Conservation (phyloP, 768 basidiomycete species). For the Dioszegia hungarica region DNA sequence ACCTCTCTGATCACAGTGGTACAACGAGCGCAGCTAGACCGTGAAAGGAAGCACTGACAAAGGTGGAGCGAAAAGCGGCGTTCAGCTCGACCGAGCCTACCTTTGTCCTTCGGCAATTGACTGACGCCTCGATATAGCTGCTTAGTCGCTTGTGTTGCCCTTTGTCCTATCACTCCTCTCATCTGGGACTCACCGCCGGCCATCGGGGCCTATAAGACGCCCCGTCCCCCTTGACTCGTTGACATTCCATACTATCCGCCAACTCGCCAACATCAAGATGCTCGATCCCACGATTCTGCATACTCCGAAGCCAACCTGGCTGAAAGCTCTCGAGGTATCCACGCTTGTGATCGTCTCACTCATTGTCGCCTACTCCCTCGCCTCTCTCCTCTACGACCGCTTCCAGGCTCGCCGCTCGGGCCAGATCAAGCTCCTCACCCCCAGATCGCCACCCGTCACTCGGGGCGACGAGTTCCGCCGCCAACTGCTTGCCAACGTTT, state of each 20-base stretch:
- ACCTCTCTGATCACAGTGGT: too few species aligned
- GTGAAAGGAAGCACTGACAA: background rate
- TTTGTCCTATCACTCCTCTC: background rate
- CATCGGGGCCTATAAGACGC: too few species aligned
- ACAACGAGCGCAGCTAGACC: background rate
- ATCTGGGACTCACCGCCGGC: too few species aligned
- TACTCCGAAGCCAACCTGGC: conserved; percentile 11
- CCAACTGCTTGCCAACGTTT: conserved; percentile 3
- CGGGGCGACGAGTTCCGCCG: background rate
- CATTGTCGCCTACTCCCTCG: conserved; percentile 1
- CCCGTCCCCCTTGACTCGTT: too few species aligned
- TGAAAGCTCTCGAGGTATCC: conserved; percentile 3
- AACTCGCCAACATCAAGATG: background rate
- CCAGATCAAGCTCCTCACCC: background rate
- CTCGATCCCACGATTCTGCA: background rate
- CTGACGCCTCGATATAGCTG: background rate
- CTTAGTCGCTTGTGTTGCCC: background rate
- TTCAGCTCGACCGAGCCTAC: background rate
- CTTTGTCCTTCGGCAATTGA: background rate
- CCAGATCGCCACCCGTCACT: background rate
- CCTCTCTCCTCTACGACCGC: background rate
- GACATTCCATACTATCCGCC: background rate
- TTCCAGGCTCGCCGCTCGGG: background rate
- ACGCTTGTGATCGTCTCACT: background rate
- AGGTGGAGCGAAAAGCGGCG: background rate